phyloP scores from a whole-genome alignment of 1,284 basidiomycete species.

The Cutaneotrichosporon cutaneum region DNA sequence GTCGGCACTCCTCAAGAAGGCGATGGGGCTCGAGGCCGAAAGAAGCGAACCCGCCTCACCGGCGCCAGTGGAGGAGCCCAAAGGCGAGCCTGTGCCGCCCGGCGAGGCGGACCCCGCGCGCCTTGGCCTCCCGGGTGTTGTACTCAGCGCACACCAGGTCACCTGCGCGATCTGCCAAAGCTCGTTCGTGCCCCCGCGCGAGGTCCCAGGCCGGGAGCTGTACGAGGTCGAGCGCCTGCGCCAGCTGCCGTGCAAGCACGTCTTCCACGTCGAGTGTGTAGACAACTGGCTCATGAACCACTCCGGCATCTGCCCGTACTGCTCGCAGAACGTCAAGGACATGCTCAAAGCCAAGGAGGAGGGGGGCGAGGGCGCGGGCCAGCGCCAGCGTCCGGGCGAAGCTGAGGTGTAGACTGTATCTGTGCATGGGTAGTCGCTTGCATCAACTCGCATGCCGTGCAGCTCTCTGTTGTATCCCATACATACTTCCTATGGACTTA shows the following conservation, averaged over 20 bases:
- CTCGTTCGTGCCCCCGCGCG: conserved; percentile 29
- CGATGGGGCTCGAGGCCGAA: neutral
- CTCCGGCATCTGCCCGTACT: conserved; percentile 40
- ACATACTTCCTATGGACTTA: neutral
- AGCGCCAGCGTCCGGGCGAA: neutral
- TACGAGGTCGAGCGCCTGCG: conserved; percentile 32
- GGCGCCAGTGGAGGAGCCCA: neutral
- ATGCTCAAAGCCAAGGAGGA: conserved; percentile 8
- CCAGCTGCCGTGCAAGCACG: conserved; percentile 37
- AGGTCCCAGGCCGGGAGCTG: conserved; percentile 26
- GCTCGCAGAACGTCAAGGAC: conserved; percentile 34
- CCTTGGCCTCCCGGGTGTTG: conserved; percentile 27
- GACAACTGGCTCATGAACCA: conserved; percentile 41
- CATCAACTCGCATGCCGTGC: neutral
- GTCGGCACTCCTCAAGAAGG: neutral
- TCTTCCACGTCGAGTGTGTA: conserved; percentile 43
- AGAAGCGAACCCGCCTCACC: neutral
- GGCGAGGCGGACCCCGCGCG: conserved; percentile 17
- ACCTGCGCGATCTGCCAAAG: conserved; percentile 45
- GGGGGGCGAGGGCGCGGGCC: neutral
- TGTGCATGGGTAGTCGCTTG: neutral
- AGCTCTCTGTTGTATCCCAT: neutral
- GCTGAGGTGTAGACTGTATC: neutral
- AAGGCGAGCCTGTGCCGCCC: conserved; percentile 11
- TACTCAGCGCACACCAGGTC: conserved; percentile 27